Evolutionary conservation across 257 asterid species (phyloP), one percentile per base, ranked within the genome.

Genomic region (Coffea eugenioides): DNA sequence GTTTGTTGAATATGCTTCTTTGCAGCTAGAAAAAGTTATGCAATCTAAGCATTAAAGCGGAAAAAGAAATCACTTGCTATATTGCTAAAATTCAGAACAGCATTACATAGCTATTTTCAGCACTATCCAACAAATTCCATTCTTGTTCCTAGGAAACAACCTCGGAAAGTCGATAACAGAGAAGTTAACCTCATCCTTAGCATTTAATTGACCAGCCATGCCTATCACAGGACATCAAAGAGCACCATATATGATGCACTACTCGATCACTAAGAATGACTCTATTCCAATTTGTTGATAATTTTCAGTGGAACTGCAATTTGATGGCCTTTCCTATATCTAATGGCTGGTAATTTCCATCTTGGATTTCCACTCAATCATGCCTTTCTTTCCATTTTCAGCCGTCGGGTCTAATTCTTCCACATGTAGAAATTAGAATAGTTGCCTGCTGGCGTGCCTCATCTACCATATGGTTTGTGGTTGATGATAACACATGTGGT

Each of bases 281-380:
- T 21, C 15, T 23, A 23, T 71, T 62, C 9, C 45, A 13, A 49
- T 34, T 77, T 67, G 54, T 34, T 77, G 43, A 48, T 49, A 6
- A 41, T 11, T 76, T 43, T n/a, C 39, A 76, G 45, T 74, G 71
- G 48, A 45, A 5, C 46, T 31, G 56, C 71, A 64, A 8, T 48
- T 9, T 27, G 21, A 31, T 13, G 36, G 41, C 39, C 20, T 31
- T 27, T 11, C 16, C 16, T 4, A 10, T 65, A 0, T 34, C 2
- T 20, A 69, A 16, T 48, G 73, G 51, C 36, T 27, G 10, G 62
- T 23, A 74, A 41, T 62, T 31, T 62, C 74, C 79, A 64, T 14
- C 48, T 59, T 34, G 59, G 74, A 80, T 65, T 80, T 73, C 69
- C 83, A 73, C 78, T 36, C 31, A 39, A 36, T 31, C 13, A 31